phyloP scores from a whole-genome alignment of 108 stramenopile genomes.

The Ochromonas danica region DNA sequence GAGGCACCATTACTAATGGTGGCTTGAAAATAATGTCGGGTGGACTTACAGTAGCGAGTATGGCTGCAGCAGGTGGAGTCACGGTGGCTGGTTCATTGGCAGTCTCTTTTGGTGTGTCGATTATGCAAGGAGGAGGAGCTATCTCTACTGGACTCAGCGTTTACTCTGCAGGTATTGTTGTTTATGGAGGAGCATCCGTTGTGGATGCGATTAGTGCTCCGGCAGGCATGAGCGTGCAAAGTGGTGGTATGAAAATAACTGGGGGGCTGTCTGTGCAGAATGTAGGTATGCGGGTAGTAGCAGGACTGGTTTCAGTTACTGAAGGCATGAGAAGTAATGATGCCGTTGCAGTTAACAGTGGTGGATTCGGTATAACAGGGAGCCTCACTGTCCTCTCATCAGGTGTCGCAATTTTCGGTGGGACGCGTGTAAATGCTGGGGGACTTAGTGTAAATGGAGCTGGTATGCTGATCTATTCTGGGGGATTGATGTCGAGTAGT shows the following conservation, averaged over 20 bases:
- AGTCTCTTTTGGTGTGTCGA: constrained; percentile 3
- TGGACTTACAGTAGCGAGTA: too few species aligned
- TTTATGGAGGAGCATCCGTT: too few species aligned
- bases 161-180: too few species aligned
- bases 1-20: background rate
- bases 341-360: background rate
- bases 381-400: background rate
- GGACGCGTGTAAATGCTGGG: background rate
- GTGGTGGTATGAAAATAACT: background rate
- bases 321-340: too few species aligned
- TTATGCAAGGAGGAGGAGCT: background rate
- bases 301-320: background rate
- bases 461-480: background rate
- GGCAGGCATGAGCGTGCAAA: too few species aligned
- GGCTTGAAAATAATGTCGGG: background rate
- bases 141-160: too few species aligned
- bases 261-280: constrained; percentile 23
- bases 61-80: constrained; percentile 1
- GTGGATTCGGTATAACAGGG: constrained; percentile 1
- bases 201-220: too few species aligned
- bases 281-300: background rate
- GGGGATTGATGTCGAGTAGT: background rate
- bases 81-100: background rate
- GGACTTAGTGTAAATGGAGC: background rate
- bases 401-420: background rate